Evolutionary conservation across 148 eudicot genomes (phyloP), one percentile per base, ranked within the genome.

Genomic region (Amaranthus hypochondriacus): DNA sequence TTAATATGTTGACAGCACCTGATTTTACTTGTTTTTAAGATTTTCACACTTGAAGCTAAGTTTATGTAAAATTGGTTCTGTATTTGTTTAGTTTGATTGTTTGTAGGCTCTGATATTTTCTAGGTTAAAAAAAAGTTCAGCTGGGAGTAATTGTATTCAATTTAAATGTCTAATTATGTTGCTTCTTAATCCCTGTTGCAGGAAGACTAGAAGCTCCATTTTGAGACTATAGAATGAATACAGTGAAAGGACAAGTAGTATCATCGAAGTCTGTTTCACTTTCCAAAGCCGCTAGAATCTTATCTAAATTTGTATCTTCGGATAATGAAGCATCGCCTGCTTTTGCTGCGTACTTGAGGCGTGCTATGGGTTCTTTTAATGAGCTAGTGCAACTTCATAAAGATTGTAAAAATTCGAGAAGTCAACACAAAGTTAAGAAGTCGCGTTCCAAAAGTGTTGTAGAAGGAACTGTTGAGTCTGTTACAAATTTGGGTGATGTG

Each of bases 261-360:
- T 82, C 90, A 12, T 54, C 83, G 7, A 77, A 78, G 56, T 78
- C 88, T 4, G 60, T 85, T 13, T 78, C 84, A 65, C 85, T 88
- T 56, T 81, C 89, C 7, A 81, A 81, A 69, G 90, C 92, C 4
- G 85, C 90, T 2, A 84, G 74, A 68, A 76, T 78, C 59, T 70
- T 90, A 9, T 79, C 88, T 7, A 74, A 72, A n/a, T 90, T 86
- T 65, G 82, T 83, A 56, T 56, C 74, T n/a, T 57, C 77, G 2
- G 86, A 87, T 64, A 84, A 89, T 72, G 88, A 84, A 47, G 88
- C 92, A 42, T 82, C 92, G 53, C 81, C 84, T 39, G 78, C 90
- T 0, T 81, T 84, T 58, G 73, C 83, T 76, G 70, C 81, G 10
- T 84, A 88, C 62, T 82, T 89, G 54, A 75, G 68, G 39, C 92